phyloP scores from a whole-genome alignment of 208 protist genomes.

The Entamoeba dispar region DNA sequence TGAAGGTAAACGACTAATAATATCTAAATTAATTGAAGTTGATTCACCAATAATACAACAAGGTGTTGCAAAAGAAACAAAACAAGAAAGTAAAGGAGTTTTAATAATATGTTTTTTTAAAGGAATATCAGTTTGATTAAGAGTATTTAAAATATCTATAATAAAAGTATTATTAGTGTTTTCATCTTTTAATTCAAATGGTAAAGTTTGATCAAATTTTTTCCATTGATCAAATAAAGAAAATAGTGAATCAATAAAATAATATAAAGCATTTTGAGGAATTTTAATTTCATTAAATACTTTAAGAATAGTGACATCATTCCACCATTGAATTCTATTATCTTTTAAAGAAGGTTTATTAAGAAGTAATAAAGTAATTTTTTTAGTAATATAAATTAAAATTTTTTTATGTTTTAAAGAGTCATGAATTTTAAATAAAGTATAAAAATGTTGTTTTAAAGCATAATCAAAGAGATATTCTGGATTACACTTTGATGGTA shows the following conservation, averaged over 20 bases:
- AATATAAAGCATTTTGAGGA: not conserved
- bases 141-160: not conserved
- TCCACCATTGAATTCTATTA: not conserved
- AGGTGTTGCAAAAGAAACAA: not conserved
- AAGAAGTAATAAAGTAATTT: not conserved
- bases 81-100: not conserved
- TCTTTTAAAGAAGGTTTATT: not conserved
- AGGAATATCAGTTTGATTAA: not conserved
- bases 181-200: not conserved
- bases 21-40: not conserved
- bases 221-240: not conserved
- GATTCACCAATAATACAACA: not conserved
- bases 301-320: not conserved
- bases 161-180: not conserved
- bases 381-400: not conserved
- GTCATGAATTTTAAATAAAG: not conserved
- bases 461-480: not conserved
- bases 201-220: not conserved
- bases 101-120: not conserved
- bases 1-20: not conserved
- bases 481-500: not conserved
- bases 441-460: not conserved
- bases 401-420: not conserved
- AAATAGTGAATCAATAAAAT: not conserved
- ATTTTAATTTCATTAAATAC: not conserved